Evolutionary conservation across 176 grass and related monocot genomes (phyloP).

Genomic region (Lolium multiflorum): DNA sequence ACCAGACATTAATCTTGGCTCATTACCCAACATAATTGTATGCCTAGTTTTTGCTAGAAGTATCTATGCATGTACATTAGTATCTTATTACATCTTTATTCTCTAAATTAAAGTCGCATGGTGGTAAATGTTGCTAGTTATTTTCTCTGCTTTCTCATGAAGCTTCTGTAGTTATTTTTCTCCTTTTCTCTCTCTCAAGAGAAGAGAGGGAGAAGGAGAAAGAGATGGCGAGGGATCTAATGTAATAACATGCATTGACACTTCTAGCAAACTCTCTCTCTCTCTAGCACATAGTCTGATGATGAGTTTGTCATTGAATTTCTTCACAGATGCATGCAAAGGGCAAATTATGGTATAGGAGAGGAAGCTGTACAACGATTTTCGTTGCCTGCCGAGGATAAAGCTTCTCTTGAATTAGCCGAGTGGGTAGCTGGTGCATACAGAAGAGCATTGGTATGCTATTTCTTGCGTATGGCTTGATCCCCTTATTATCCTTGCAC

Average conservation of each 20-base stretch:
- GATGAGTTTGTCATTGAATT: slow-evolving; percentile 42
- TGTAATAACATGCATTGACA: background rate
- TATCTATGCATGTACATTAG: slow-evolving; percentile 16
- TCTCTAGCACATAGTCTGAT: slow-evolving; percentile 25
- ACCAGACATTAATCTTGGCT: slow-evolving; percentile 12
- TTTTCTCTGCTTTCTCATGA: slow-evolving; percentile 33
- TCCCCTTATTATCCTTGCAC: slow-evolving; percentile 22
- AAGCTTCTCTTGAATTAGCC: slow-evolving; percentile 80
- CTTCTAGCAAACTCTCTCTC: background rate
- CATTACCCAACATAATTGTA: slow-evolving; percentile 15
- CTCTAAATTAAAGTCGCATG: slow-evolving; percentile 25
- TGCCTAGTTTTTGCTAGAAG: slow-evolving; percentile 17
- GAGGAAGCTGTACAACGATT: slow-evolving; percentile 91
- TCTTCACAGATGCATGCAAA: slow-evolving; percentile 87
- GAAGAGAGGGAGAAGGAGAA: background rate
- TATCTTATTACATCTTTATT: background rate
- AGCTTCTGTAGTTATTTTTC: background rate
- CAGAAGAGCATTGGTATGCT: slow-evolving; percentile 79
- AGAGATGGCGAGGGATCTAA: background rate
- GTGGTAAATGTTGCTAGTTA: slow-evolving; percentile 21
- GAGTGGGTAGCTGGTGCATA: slow-evolving; percentile 87
- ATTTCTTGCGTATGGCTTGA: slow-evolving; percentile 5
- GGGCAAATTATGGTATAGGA: slow-evolving; percentile 91
- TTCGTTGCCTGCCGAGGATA: slow-evolving; percentile 91
- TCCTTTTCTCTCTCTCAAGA: background rate